A percentile compares a stretch with the other conserved stretches of the same genome.
Evolutionary conservation across 2,329 filamentous ascomycete genomes (phyloP).

Genomic region (Botryosphaeria dothidea): DNA sequence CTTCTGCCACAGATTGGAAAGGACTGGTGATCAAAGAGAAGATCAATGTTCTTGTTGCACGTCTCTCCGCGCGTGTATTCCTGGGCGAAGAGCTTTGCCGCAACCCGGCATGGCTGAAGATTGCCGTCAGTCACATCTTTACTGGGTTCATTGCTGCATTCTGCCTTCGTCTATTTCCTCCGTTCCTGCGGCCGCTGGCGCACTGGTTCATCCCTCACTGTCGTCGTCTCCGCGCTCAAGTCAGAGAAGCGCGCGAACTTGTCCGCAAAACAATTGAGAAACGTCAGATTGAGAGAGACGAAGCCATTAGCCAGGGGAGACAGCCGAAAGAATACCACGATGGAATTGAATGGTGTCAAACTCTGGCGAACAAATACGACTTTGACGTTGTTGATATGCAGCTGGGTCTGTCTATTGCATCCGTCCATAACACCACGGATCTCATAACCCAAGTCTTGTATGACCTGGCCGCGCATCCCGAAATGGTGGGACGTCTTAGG

Average conservation of each 20-base stretch:
- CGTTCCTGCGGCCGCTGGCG: slow-evolving; percentile 32
- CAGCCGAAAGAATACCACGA: slow-evolving; percentile 26
- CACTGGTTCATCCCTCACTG: slow-evolving; percentile 38
- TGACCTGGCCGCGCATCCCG: slow-evolving; percentile 27
- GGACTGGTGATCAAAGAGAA: too few species aligned
- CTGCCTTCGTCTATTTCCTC: slow-evolving; percentile 37
- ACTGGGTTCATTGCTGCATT: slow-evolving; percentile 36
- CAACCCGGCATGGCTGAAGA: slow-evolving; percentile 41
- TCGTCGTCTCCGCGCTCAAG: slow-evolving; percentile 30
- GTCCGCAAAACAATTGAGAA: slow-evolving; percentile 36
- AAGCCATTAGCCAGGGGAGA: slow-evolving; percentile 22
- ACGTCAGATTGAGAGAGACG: slow-evolving; percentile 22
- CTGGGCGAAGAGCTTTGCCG: slow-evolving; percentile 39
- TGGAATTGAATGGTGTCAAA: slow-evolving; percentile 28
- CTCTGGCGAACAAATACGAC: slow-evolving; percentile 22
- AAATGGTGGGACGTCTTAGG: slow-evolving; percentile 29
- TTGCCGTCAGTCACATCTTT: slow-evolving; percentile 36
- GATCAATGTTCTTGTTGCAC: slow-evolving; percentile 25
- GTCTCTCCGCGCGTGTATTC: slow-evolving; percentile 44
- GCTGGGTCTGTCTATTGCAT: slow-evolving; percentile 22
- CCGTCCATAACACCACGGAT: slow-evolving; percentile 29
- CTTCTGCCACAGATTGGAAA: too few species aligned
- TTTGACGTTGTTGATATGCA: slow-evolving; percentile 20
- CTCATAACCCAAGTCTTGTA: slow-evolving; percentile 27
- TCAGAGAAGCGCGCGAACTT: slow-evolving; percentile 33